phyloP scores from a whole-genome alignment of 2,329 filamentous ascomycete species.

The Coleophoma cylindrospora region DNA sequence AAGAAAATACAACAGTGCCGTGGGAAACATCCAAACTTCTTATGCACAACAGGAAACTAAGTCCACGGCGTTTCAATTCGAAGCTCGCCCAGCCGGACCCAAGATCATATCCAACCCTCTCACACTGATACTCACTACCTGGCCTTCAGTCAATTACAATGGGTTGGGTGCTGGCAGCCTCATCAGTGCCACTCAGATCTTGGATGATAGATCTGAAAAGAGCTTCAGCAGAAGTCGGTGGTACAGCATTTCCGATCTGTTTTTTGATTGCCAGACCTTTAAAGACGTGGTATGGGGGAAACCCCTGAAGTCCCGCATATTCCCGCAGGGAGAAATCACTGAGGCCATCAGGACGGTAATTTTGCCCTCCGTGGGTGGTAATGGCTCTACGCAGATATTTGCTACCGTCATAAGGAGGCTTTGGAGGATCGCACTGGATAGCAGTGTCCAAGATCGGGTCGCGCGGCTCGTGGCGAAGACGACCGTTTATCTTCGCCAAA shows the following conservation, averaged over 20 bases:
- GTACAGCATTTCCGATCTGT: slow-evolving; percentile 79
- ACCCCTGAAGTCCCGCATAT: slow-evolving; percentile 64
- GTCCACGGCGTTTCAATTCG: no score
- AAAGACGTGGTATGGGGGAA: slow-evolving; percentile 59
- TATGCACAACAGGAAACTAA: no score
- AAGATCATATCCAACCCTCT: no score
- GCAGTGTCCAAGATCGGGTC: slow-evolving; percentile 35
- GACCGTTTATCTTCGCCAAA: slow-evolving; percentile 4
- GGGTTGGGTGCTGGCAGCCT: slow-evolving; percentile 1
- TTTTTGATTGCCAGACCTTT: slow-evolving; percentile 38
- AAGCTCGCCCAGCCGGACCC: no score
- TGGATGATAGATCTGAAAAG: slow-evolving; percentile 33
- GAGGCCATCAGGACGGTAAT: slow-evolving; percentile 60
- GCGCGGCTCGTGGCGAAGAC: neutral
- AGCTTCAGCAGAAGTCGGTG: slow-evolving; percentile 49
- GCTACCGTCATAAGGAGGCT: slow-evolving; percentile 38
- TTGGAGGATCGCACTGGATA: neutral
- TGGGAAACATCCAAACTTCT: no score
- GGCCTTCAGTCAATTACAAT: no score
- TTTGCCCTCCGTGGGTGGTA: slow-evolving; percentile 56
- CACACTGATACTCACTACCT: no score
- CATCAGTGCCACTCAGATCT: slow-evolving; percentile 22
- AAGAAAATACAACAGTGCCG: no score
- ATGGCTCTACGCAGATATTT: slow-evolving; percentile 50
- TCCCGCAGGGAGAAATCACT: slow-evolving; percentile 64